Evolutionary conservation across 1,284 basidiomycete genomes (phyloP), one percentile per base, ranked within the genome.

Genomic region (Tilletia indica): DNA sequence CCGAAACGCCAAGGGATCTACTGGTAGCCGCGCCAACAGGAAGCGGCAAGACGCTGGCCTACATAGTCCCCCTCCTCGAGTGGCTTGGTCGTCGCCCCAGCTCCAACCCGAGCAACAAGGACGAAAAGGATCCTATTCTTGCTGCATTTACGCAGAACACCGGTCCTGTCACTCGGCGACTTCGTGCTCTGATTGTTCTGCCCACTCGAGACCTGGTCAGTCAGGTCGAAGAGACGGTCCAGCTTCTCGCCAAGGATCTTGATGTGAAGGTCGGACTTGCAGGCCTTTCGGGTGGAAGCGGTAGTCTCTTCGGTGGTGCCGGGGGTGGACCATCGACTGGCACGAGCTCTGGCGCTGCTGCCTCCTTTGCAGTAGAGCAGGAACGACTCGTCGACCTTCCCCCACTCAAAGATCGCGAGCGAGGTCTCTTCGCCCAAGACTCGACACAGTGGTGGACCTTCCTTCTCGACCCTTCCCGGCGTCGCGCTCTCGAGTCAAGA

Each of bases 21-120:
- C 96, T 95, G 79, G 92, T 97, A n/a, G 97, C 94, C 4, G 97
- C 97, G 0, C 97, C 97, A 0, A 99, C 96, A 0, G 96, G 96
- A 42, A 95, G 93, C 77, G 96, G 96, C 0, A 99, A 99, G 86
- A 99, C 96, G 0, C 87, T 99, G 25, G 93, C 94, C 14, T 99
- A 99, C 85, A 91, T 91, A 3, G 86, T 98, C 21, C 96, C 96
- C 1, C 92, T 98, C 69, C 87, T 97, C 38, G 93, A 98, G 87
- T 68, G 71, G 21, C 63, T 71, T 69, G 67, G 73, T 4, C 66
- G 71, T 48, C 68, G 69, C 4, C 36, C 34, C 11, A 38, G 16
- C 34, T 3, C 6, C 38, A 38, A 19, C 16, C 4, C 16, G 3
- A n/a, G 12, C 31, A 42, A 39, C 3, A 67, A 56, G 48, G 5